phyloP scores from a whole-genome alignment of 768 basidiomycete species.

The Pisolithus tinctorius region DNA sequence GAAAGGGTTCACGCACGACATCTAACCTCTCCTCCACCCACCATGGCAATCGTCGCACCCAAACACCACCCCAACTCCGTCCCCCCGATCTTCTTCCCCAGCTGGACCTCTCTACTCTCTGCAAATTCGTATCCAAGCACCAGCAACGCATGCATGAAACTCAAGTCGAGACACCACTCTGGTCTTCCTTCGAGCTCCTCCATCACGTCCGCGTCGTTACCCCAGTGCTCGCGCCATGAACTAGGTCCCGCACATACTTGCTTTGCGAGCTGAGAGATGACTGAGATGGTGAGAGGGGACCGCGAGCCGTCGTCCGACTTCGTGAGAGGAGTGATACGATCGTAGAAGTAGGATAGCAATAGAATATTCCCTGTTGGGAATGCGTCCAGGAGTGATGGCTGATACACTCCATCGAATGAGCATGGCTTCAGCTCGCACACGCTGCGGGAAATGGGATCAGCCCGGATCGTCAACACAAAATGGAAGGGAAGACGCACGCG shows the following conservation, averaged over 20 bases:
- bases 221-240: constrained; percentile 50
- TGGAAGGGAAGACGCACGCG: constrained; percentile 48
- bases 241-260: constrained; percentile 67
- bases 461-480: background rate
- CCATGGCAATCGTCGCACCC: constrained; percentile 75
- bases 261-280: constrained; percentile 57
- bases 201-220: constrained; percentile 40
- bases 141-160: constrained; percentile 88
- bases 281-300: constrained; percentile 40
- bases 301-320: constrained; percentile 15
- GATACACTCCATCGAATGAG: constrained; percentile 96
- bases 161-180: constrained; percentile 94
- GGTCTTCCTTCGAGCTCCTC: constrained; percentile 75
- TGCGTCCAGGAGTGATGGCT: constrained; percentile 83
- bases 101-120: constrained; percentile 55
- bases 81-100: constrained; percentile 82
- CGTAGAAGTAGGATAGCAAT: constrained; percentile 97
- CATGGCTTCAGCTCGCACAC: constrained; percentile 91
- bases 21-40: constrained; percentile 47
- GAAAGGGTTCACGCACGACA: constrained; percentile 33
- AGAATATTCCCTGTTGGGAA: constrained; percentile 83
- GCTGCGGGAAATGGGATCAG: constrained; percentile 27
- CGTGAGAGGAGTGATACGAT: constrained; percentile 74
- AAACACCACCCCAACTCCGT: constrained; percentile 95
- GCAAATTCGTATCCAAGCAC: constrained; percentile 87